phyloP scores from a whole-genome alignment of 139 green algal genomes.

The Astrephomene gubernaculifera region DNA sequence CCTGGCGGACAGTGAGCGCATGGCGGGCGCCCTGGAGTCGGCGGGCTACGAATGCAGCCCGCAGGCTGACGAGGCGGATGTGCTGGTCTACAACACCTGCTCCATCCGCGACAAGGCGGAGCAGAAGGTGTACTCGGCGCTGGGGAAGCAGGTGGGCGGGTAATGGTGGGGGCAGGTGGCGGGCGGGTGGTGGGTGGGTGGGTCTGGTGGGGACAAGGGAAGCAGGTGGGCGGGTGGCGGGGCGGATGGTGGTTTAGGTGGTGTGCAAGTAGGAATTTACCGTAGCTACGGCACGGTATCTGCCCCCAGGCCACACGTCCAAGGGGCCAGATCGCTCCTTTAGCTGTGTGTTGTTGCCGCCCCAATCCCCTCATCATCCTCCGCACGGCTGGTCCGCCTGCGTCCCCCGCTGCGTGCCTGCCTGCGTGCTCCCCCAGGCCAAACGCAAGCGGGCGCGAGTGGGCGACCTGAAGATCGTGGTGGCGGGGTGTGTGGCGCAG shows the following conservation, averaged over 20 bases:
- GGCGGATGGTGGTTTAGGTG: no score
- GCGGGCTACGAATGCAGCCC: constrained; percentile 85
- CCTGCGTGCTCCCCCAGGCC: constrained; percentile 62
- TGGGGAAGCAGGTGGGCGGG: constrained; percentile 77
- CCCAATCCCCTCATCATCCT: not conserved
- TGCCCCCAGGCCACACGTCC: no score
- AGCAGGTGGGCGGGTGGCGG: not conserved
- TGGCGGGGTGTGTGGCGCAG: constrained; percentile 92
- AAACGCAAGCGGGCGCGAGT: constrained; percentile 84
- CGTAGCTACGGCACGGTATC: no score
- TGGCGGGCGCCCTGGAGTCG: constrained; percentile 93
- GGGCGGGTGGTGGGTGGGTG: not conserved
- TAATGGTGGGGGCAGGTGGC: not conserved
- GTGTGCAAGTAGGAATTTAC: no score
- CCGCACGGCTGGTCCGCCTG: not conserved
- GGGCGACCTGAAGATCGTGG: constrained; percentile 87
- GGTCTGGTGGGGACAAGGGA: not conserved
- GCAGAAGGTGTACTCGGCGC: constrained; percentile 94
- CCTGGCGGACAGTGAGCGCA: constrained; percentile 94
- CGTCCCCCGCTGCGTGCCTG: not conserved
- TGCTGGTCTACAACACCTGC: constrained; percentile 99
- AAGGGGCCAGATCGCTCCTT: no score
- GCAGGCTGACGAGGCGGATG: constrained; percentile 85
- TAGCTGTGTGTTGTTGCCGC: no score
- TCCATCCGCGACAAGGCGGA: constrained; percentile 97